Evolutionary conservation across 108 stramenopile genomes (phyloP), one percentile per base, ranked within the genome.

Genomic region (Stephanodiscus triporus): DNA sequence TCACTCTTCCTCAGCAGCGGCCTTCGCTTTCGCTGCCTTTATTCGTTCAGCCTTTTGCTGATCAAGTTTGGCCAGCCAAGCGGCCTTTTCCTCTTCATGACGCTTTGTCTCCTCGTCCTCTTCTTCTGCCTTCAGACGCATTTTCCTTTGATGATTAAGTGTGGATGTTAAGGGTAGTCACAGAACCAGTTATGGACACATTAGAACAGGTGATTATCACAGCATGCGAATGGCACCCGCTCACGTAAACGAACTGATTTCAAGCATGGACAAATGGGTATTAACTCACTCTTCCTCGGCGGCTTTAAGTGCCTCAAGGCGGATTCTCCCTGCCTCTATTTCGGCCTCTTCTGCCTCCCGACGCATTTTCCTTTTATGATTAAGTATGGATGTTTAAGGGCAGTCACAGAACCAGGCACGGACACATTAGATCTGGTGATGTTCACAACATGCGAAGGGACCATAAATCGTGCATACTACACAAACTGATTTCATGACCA

Each of bases 251-350:
- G 49, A n/a, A n/a, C n/a, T n/a, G n/a, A n/a, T n/a, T n/a, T n/a
- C n/a, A n/a, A n/a, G 6, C n/a, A n/a, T n/a, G n/a, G n/a, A n/a
- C n/a, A n/a, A n/a, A n/a, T n/a, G n/a, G 36, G 20, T 8, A 51
- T 4, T 20, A 26, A 59, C 58, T 59, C 36, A 59, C 58, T 38
- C 58, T 37, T 34, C 58, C 13, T 0, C 58, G 8, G 58, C 58
- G 38, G 34, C 58, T 17, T 37, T 38, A n/a, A n/a, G n/a, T n/a
- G n/a, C 57, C 30, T 9, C 57, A 4, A 27, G 27, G 32, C 27
- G 16, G 16, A 17, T 32, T 7, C 30, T 59, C 19, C 38, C 34
- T 6, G 32, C 58, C 30, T 27, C 58, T 16, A 17, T 27, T 32
- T 32, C 30, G 5, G 27, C 57, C 1, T 23, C 57, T 9, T 58